Base-by-base conservation (phyloP, 2,329 filamentous ascomycete species). In the Alternaria triticina region DNA sequence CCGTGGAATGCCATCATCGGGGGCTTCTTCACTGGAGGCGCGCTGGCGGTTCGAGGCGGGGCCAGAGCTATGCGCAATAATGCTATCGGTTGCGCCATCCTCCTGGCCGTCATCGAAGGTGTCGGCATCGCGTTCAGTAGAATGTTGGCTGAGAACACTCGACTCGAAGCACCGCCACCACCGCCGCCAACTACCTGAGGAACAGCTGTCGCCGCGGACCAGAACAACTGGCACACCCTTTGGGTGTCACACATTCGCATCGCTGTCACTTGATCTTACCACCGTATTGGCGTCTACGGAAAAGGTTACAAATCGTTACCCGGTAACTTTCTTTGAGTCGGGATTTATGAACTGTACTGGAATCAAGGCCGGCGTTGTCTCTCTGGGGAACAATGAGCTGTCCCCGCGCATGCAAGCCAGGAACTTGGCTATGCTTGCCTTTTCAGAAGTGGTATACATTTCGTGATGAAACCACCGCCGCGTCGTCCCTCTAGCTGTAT, bases 1-100 rank as follows among this genome's bases (percentile, higher is more conserved):
- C 93, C 95, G n/a, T 98, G 93, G 85, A 98, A 97, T 83, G 93
- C 94, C 74, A 98, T 98, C 80, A 95, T 94, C 73, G 95, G 95
- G 44, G 95, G 96, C 59, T 97, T 97, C 86, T 94, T 97, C 82
- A 98, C 95, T 8, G 74, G 77, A 77, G 96, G 96, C 72, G 88
- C 94, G 23, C 86, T 99, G 27, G 96, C 96, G 55, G 90, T 98
- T 64, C 89, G 96, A 83, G 95, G 95, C 74, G 96, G 96, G 62
- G 90, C 91, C 80, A 95, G 92, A 85, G 93, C 95, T 20, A 93
- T 95, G 66, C 87, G 95, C 74, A 98, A 98, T 82, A 94, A 93
- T 64, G 95, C 95, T 68, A 98, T 98, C 75, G 95, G 94, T 74
- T 98, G 95, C 81, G 95, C 93, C 30, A 91, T 97, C 70, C 87